Evolutionary conservation across 345 rosid species (phyloP).

Genomic region (Euphorbia lathyris): DNA sequence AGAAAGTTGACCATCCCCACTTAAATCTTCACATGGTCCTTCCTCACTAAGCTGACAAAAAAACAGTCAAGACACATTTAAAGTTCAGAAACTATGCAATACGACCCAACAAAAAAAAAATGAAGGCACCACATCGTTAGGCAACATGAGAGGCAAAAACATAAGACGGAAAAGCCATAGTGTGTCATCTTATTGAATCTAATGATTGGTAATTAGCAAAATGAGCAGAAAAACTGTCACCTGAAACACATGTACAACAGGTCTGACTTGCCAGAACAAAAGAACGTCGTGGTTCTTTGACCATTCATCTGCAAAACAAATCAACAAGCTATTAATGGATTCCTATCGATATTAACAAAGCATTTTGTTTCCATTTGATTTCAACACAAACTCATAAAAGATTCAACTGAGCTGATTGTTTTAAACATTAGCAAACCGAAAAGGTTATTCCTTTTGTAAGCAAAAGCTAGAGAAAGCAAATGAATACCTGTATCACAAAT

Average conservation of each 20-base stretch:
- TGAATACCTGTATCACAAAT: slow-evolving; percentile 74
- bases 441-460: not conserved
- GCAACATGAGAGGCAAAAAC: not conserved
- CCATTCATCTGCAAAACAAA: slow-evolving; percentile 65
- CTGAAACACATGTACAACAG: slow-evolving; percentile 90
- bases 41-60: slow-evolving; percentile 79
- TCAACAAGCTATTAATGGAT: not conserved
- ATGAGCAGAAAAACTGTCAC: slow-evolving; percentile 29
- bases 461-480: not conserved
- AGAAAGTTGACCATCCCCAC: slow-evolving; percentile 75
- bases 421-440: not conserved
- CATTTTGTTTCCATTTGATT: not conserved
- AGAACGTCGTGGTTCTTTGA: slow-evolving; percentile 67
- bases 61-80: slow-evolving; percentile 6
- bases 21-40: slow-evolving; percentile 88
- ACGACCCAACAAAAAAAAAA: not conserved
- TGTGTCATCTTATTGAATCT: not conserved
- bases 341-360: not conserved
- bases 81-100: slow-evolving; percentile 6
- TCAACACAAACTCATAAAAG: not conserved
- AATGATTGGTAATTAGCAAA: not conserved
- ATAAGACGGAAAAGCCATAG: not conserved
- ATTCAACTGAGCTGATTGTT: not conserved
- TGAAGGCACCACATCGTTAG: not conserved
- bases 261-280: slow-evolving; percentile 98